These are phyloP conservation scores for Lathyrus aphaca DNA, from an alignment of 306 rosid species.

Conservation along the genomic window DNA sequence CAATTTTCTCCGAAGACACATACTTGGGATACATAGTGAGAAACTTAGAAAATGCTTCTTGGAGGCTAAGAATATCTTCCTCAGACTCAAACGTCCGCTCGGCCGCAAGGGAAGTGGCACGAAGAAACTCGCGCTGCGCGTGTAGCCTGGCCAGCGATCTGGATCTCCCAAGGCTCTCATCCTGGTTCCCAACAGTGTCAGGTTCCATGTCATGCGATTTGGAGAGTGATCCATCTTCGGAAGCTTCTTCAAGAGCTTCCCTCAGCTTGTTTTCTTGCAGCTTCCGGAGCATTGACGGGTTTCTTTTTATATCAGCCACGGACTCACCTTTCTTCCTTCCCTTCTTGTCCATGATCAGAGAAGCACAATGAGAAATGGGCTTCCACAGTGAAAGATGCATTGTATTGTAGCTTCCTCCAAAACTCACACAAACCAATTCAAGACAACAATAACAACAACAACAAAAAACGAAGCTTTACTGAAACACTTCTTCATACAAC, in stretches of 20 bases:
- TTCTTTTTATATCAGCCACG: conserved; percentile 45
- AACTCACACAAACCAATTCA: conserved; percentile 32
- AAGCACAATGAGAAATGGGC: conserved; percentile 95
- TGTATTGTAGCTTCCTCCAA: conserved; percentile 51
- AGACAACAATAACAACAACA: background rate
- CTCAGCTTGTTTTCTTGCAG: conserved; percentile 88
- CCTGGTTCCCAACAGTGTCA: conserved; percentile 58
- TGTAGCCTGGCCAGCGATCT: conserved; percentile 85
- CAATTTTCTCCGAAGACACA: conserved; percentile 77
- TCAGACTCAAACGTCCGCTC: conserved; percentile 77
- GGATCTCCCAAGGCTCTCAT: conserved; percentile 72
- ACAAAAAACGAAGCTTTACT: conserved; percentile 1
- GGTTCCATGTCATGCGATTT: conserved; percentile 79
- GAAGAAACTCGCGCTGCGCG: conserved; percentile 87
- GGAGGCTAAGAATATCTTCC: conserved; percentile 63
- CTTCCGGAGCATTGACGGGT: conserved; percentile 73
- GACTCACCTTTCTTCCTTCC: conserved; percentile 69
- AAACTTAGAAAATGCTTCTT: conserved; percentile 74
- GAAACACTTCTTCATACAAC: conserved; percentile 15
- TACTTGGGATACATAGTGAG: conserved; percentile 94
- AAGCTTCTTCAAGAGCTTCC: conserved; percentile 98
- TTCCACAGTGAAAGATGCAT: conserved; percentile 99
- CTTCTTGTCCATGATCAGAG: conserved; percentile 87
- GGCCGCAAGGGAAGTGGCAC: conserved; percentile 89
- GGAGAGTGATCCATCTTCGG: conserved; percentile 82